phyloP scores from a whole-genome alignment of 164 flowering plant genomes.

The Paratinospora sagittata region DNA sequence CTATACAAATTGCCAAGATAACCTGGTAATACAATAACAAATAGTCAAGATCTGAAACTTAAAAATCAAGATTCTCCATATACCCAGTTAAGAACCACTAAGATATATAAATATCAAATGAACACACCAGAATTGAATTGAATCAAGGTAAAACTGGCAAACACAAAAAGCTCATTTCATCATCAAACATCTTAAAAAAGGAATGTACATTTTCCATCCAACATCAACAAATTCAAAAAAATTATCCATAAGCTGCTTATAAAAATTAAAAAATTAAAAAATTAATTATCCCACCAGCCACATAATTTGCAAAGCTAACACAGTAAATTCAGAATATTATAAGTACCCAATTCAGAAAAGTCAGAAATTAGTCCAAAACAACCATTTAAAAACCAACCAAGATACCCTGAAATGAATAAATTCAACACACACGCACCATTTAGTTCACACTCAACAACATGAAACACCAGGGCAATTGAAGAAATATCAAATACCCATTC shows the following conservation, averaged over 20 bases:
- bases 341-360: neutral
- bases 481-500: no score
- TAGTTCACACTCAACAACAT: no score
- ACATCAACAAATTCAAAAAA: no score
- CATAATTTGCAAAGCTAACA: neutral
- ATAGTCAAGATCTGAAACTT: neutral
- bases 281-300: no score
- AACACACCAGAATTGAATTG: neutral
- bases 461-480: no score
- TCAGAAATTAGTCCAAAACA: slow-evolving; percentile 7
- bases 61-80: neutral
- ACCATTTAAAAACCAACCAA: neutral
- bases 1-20: neutral
- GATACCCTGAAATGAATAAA: neutral
- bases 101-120: no score
- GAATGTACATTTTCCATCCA: no score
- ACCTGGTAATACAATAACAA: neutral
- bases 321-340: no score
- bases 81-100: no score
- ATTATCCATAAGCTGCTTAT: neutral
- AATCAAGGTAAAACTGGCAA: neutral
- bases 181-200: neutral
- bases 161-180: neutral
- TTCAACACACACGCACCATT: neutral
- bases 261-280: neutral